Base-by-base conservation (phyloP, 1,139 yeast genomes). In the Lodderomyces beijingensis region DNA sequence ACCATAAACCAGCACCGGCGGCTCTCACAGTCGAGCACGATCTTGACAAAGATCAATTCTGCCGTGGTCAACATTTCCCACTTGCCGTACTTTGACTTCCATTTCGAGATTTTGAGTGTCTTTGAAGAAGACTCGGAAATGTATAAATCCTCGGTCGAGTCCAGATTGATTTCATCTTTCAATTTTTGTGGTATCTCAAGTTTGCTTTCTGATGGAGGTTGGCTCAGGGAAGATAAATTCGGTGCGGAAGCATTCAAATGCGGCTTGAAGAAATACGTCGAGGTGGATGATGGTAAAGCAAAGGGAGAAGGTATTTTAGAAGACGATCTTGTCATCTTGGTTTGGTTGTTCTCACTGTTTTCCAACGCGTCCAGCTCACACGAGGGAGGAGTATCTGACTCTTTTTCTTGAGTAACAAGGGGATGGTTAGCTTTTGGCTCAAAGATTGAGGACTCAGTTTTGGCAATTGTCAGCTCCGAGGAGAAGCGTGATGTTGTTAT, bases 211-310 rank as follows among this genome's bases (percentile, higher is more conserved):
- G 27, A 12, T 17, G 23, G n/a, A n/a, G n/a, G n/a, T n/a, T n/a
- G n/a, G n/a, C n/a, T n/a, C n/a, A n/a, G n/a, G n/a, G n/a, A n/a
- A n/a, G n/a, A n/a, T n/a, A 22, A 5, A 5, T 22, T 22, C 25
- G 4, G 4, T 4, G 42, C 32, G 3, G 53, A 44, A 12, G 28
- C 41, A 33, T 45, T 44, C 21, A 42, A 28, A 30, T 52, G 48
- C n/a, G 54, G 62, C 33, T 62, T 63, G 51, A 66, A 66, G 42
- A 65, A 66, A 32, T 62, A 53, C 14, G 57, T 59, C 0, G 73
- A 65, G 0, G 72, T 63, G 2, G 73, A 65, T 2, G 70, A 61
- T 3, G 74, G 74, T 40, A 67, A 56, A 7, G 72, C 73, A 53
- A 67, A 67, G 5, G 74, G 67, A 16, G 65, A 51, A 2, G 61